Percentiles rank a stretch among this genome's conserved stretches.
Conservation (phyloP, 495 filamentous ascomycete species). For the Lichenothelia convexa region DNA sequence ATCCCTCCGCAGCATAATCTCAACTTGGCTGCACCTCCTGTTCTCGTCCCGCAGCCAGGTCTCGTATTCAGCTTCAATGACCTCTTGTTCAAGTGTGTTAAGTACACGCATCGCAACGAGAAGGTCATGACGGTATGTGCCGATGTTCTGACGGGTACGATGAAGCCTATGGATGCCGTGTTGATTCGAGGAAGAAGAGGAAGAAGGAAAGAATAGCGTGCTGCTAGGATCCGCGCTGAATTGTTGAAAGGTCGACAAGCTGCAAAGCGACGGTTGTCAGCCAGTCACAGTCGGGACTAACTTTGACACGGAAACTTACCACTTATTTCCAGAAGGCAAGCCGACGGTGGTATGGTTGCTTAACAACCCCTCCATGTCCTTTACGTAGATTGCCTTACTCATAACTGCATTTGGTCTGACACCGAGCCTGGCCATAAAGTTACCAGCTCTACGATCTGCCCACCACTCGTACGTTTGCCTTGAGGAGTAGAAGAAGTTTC, state of each 20-base stretch:
- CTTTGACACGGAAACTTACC: slow-evolving; percentile 7
- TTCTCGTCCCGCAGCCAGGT: slow-evolving; percentile 66
- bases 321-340: neutral
- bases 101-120: slow-evolving; percentile 79
- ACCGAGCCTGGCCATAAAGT: slow-evolving; percentile 64
- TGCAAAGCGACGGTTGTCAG: too few relatives aligned
- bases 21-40: slow-evolving; percentile 44
- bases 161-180: slow-evolving; percentile 46
- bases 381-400: slow-evolving; percentile 68
- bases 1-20: slow-evolving; percentile 25
- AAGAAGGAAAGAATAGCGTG: slow-evolving; percentile 6
- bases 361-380: slow-evolving; percentile 58
- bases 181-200: slow-evolving; percentile 3
- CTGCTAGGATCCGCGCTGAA: too few relatives aligned
- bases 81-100: slow-evolving; percentile 72
- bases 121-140: slow-evolving; percentile 74
- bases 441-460: slow-evolving; percentile 59
- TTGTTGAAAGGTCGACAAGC: too few relatives aligned
- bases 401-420: slow-evolving; percentile 61
- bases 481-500: slow-evolving; percentile 55
- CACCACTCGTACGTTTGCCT: slow-evolving; percentile 58
- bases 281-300: too few relatives aligned
- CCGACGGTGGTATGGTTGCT: slow-evolving; percentile 17
- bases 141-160: slow-evolving; percentile 63
- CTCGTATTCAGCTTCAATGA: slow-evolving; percentile 75